Base-by-base conservation (phyloP, 2,329 filamentous ascomycete species). In the Myriosclerotinia curreyana region DNA sequence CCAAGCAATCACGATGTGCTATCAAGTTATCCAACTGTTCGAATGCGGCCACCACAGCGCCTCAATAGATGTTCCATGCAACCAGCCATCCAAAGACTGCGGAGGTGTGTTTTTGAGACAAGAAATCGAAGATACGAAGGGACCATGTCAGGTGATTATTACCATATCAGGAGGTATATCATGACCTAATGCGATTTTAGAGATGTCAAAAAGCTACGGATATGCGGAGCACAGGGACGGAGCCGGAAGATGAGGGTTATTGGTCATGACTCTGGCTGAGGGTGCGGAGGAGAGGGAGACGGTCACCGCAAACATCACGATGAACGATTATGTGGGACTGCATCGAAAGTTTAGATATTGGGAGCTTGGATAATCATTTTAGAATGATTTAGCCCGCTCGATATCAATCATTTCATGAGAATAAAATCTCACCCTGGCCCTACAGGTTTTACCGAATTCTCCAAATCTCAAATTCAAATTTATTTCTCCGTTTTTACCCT, bases 11-110 rank as follows among this genome's bases (percentile, higher is more conserved):
- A 64, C 31, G 2, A 73, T 73, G 71, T 74, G 71, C 53, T 66
- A 72, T 64, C 71, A 73, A 69, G 58, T 72, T 64, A 69, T 69
- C 17, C 64, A 66, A 55, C 59, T 74, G 20, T 73, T 69, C 56
- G 66, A 69, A 12, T 73, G 71, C 40, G 69, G 68, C 15, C 72
- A 73, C 63, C 67, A 64, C 12, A 69, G 61, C 52, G 25, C 56
- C 14, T 67, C 68, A 4, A 65, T 66, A 58, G 54, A 56, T 17
- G 55, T 72, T 22, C 56, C 38, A 42, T 73, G 71, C 63, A 66
- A 65, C 12, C 65, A 65, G 6, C 67, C 66, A 31, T 67, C 64
- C 25, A 59, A 38, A 17, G 48, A 68, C 48, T 73, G 71, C 49
- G 65, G 67, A 36, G 66, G 62, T 20, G 60, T 70, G 2, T 74